These are phyloP conservation scores for Saturnispora zaruensis DNA, from an alignment of 805 yeast genomes.

Conservation along the genomic window DNA sequence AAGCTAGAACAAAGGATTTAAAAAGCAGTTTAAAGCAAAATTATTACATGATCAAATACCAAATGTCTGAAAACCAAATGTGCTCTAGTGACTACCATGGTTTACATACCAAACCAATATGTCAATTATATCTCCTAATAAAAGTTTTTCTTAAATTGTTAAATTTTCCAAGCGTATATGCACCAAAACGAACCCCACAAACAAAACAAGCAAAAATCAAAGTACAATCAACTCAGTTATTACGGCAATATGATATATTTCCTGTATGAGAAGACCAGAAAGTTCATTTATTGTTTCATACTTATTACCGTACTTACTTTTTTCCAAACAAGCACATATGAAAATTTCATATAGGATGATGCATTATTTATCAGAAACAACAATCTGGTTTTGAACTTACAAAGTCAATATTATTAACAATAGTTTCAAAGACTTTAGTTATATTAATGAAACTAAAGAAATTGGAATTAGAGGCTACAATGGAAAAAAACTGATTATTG, in stretches of 20 bases:
- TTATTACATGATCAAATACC: not conserved
- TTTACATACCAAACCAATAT: not conserved
- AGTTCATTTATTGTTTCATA: not conserved
- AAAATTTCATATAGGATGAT: conserved; percentile 1
- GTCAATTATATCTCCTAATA: not conserved
- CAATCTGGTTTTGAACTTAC: not conserved
- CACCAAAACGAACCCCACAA: not conserved
- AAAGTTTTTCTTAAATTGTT: not conserved
- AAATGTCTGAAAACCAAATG: not conserved
- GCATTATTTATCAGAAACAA: not conserved
- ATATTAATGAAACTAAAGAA: not conserved
- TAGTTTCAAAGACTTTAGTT: not conserved
- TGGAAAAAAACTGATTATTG: not conserved
- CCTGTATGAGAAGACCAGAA: not conserved
- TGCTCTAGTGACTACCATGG: not conserved
- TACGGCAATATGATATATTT: not conserved
- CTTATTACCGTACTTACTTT: not conserved
- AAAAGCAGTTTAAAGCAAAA: not conserved
- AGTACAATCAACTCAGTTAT: not conserved
- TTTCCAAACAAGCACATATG: not conserved
- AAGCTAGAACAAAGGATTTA: not conserved
- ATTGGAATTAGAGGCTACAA: not conserved
- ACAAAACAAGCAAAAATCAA: not conserved
- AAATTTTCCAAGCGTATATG: not conserved
- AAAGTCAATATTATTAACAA: not conserved